Percentiles rank a stretch among this genome's conserved stretches.
These are phyloP conservation scores for Boletus reticulatus DNA, from an alignment of 768 basidiomycete genomes.

Conservation along the genomic window DNA sequence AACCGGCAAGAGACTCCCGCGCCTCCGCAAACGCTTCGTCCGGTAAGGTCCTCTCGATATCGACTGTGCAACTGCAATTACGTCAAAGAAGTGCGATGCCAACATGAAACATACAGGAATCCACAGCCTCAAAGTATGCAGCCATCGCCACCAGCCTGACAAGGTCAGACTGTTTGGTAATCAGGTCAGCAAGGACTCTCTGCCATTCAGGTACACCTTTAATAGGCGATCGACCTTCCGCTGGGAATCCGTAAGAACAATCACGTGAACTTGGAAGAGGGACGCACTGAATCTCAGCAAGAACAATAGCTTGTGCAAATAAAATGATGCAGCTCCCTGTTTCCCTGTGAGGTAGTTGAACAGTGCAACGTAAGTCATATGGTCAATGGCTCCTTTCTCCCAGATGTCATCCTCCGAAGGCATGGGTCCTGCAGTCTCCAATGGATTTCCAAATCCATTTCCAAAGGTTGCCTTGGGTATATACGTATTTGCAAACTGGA, in stretches of 20 bases:
- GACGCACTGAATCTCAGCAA: constrained; percentile 7
- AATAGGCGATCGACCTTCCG: constrained; percentile 3
- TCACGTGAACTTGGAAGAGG: neutral
- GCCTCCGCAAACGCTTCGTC: constrained; percentile 5
- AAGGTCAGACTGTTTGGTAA: neutral
- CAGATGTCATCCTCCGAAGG: constrained; percentile 3
- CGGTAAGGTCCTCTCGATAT: neutral
- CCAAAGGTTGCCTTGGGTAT: constrained; percentile 10
- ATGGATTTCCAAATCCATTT: constrained; percentile 6
- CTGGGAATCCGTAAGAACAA: neutral
- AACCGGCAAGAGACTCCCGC: neutral
- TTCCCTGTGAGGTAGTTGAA: constrained; percentile 1
- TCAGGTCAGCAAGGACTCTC: constrained; percentile 3
- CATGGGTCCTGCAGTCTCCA: constrained; percentile 5
- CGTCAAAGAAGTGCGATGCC: neutral
- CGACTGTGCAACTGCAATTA: neutral
- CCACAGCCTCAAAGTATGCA: constrained; percentile 3
- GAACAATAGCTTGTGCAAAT: constrained; percentile 4
- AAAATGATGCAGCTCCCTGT: constrained; percentile 2
- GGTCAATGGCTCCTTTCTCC: constrained; percentile 3
- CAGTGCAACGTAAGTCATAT: neutral
- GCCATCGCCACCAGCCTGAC: constrained; percentile 4
- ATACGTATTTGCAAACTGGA: constrained; percentile 3
- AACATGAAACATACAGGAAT: neutral
- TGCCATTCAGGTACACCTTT: neutral